Evolutionary conservation across 169 alveolate species (phyloP).

Genomic region (Plasmodium berghei): DNA sequence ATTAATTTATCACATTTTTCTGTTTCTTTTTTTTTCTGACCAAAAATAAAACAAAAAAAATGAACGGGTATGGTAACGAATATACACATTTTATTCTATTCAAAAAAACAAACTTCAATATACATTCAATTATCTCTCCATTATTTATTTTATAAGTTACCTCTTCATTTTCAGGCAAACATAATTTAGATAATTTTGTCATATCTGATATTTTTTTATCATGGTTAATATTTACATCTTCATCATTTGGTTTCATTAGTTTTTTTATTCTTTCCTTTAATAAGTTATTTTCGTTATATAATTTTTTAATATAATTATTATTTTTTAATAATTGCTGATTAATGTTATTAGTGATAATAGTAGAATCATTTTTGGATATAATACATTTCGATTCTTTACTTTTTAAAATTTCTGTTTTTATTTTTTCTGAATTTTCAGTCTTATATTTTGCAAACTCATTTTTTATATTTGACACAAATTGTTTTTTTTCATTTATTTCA

Average conservation of each 20-base stretch:
- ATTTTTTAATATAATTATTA: slow-evolving; percentile 53
- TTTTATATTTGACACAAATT: slow-evolving; percentile 6
- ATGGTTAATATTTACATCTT: background rate
- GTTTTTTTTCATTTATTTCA: slow-evolving; percentile 28
- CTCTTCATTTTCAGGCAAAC: background rate
- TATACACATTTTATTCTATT: too few species aligned
- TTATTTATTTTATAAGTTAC: slow-evolving; percentile 7
- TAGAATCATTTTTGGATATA: slow-evolving; percentile 5
- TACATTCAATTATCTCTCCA: background rate
- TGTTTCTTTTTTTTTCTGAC: slow-evolving; percentile 19
- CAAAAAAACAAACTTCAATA: too few species aligned
- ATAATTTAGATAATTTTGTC: background rate
- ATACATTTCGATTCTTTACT: slow-evolving; percentile 33
- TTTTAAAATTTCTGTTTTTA: slow-evolving; percentile 47
- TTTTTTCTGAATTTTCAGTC: slow-evolving; percentile 15
- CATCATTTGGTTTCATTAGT: slow-evolving; percentile 12
- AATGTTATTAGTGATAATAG: background rate
- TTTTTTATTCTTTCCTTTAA: slow-evolving; percentile 66
- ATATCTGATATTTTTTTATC: slow-evolving; percentile 1
- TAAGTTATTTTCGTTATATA: slow-evolving; percentile 66
- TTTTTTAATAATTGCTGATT: slow-evolving; percentile 23
- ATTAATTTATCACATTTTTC: slow-evolving; percentile 25
- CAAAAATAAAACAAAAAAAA: background rate
- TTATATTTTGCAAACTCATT: slow-evolving; percentile 40
- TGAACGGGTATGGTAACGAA: background rate